Base-by-base conservation (phyloP, 495 filamentous ascomycete genomes). In the Bacidia rubella region DNA sequence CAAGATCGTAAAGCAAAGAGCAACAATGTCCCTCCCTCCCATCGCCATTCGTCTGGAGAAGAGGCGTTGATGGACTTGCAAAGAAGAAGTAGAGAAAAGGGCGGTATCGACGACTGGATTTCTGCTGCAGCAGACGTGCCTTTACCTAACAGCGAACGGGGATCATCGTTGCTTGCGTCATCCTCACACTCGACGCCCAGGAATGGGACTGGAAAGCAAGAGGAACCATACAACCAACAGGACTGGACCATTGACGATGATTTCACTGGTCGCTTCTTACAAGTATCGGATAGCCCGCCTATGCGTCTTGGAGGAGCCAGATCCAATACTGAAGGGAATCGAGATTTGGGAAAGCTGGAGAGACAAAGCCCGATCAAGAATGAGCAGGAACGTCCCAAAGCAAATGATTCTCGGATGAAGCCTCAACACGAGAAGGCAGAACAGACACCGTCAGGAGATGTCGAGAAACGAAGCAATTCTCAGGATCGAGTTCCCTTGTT, bases 211-310 rank as follows among this genome's bases (percentile, higher is more conserved):
- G 59, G 57, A 1, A 52, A 55, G n/a, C 54, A 64, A 21, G 56
- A 62, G 11, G 74, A 75, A 20, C 65, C 73, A 2, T 66, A 77
- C 35, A 67, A 71, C 54, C 69, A 69, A 54, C 70, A 66, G 20
- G 71, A 75, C 23, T 80, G 75, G 77, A 70, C 83, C 40, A 59
- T 73, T 43, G 68, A 74, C 4, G 54, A 60, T 15, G 81, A 85
- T 35, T 82, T 87, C 54, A 83, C 81, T n/a, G 75, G 71, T 23
- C 70, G 68, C 20, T 79, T 80, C 43, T 52, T 83, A 26, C 75
- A 83, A 46, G 58, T 80, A 7, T 84, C 81, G 2, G 63, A 70
- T 11, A 84, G 79, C 38, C 81, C 81, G 29, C 75, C 74, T 15
- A 65, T 79, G 17, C 61, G 54, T 21, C 59, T 71, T 35, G 63